These are phyloP conservation scores for Candida peoriensis DNA, from an alignment of 805 yeast species.

Conservation along the genomic window DNA sequence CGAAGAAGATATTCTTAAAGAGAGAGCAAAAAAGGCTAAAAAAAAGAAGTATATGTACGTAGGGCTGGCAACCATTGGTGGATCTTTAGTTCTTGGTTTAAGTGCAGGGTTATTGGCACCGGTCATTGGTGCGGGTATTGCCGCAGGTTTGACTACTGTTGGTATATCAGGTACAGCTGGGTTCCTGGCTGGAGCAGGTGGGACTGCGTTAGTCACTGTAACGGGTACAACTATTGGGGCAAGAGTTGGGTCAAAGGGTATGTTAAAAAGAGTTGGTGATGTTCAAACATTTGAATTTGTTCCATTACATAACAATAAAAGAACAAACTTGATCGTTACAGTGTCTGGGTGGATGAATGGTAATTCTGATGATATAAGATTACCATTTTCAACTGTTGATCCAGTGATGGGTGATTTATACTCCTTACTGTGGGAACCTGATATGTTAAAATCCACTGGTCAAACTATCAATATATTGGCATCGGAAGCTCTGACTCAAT, in stretches of 20 bases:
- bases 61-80: conserved; percentile 95
- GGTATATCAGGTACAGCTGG: conserved; percentile 94
- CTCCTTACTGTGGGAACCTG: conserved; percentile 96
- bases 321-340: conserved; percentile 82
- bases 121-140: conserved; percentile 96
- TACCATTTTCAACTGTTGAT: conserved; percentile 94
- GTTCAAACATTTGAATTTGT: conserved; percentile 91
- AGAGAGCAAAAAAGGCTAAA: conserved; percentile 61
- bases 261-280: conserved; percentile 81
- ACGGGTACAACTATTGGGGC: conserved; percentile 92
- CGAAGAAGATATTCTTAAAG: conserved; percentile 61
- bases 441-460: conserved; percentile 92
- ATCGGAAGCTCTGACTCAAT: conserved; percentile 85
- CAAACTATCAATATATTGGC: conserved; percentile 93
- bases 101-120: conserved; percentile 97
- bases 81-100: conserved; percentile 87
- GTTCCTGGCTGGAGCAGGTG: conserved; percentile 94
- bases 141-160: conserved; percentile 92
- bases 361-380: conserved; percentile 88
- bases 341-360: conserved; percentile 98
- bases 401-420: conserved; percentile 97
- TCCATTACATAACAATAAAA: conserved; percentile 85
- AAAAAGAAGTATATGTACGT: conserved; percentile 74
- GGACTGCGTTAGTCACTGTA: conserved; percentile 89
- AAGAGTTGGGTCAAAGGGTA: conserved; percentile 78